These are phyloP conservation scores for Myxozyma geophila DNA, from an alignment of 805 yeast genomes.

Conservation along the genomic window DNA sequence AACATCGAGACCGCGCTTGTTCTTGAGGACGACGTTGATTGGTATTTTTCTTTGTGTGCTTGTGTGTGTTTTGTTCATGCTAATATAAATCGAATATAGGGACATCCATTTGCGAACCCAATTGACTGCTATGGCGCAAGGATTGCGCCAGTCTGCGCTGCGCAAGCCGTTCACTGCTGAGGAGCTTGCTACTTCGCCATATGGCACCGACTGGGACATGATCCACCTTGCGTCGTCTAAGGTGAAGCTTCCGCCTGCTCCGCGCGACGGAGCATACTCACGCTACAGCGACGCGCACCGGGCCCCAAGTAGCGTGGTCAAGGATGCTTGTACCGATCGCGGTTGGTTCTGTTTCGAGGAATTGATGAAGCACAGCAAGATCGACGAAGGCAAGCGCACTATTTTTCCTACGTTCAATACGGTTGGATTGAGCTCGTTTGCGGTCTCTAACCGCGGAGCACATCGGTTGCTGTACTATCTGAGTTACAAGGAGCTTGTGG, in stretches of 20 bases:
- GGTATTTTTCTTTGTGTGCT: not conserved
- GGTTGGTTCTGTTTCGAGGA: constrained; percentile 20
- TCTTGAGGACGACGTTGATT: constrained; percentile 26
- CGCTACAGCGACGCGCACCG: constrained; percentile 4
- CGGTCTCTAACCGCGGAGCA: constrained; percentile 22
- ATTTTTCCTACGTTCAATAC: constrained; percentile 16
- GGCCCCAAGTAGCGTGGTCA: constrained; percentile 6
- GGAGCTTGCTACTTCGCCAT: constrained; percentile 18
- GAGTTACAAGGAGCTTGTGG: constrained; percentile 21
- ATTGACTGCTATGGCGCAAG: constrained; percentile 3
- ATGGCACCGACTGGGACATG: constrained; percentile 30
- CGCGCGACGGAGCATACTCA: not conserved
- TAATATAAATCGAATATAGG: constrained; percentile 6
- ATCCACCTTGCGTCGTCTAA: constrained; percentile 18
- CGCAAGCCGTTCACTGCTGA: constrained; percentile 7
- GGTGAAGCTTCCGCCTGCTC: constrained; percentile 1
- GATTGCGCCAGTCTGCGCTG: constrained; percentile 13
- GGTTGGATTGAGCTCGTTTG: constrained; percentile 16
- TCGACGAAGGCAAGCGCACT: constrained; percentile 8
- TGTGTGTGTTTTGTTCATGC: not conserved
- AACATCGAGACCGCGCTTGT: constrained; percentile 19
- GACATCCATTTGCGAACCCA: constrained; percentile 13
- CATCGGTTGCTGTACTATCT: constrained; percentile 21
- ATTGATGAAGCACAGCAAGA: not conserved
- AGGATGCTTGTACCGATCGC: constrained; percentile 5